Evolutionary conservation across 345 rosid species (phyloP), one percentile per base, ranked within the genome.

Genomic region (Nephelium lappaceum): DNA sequence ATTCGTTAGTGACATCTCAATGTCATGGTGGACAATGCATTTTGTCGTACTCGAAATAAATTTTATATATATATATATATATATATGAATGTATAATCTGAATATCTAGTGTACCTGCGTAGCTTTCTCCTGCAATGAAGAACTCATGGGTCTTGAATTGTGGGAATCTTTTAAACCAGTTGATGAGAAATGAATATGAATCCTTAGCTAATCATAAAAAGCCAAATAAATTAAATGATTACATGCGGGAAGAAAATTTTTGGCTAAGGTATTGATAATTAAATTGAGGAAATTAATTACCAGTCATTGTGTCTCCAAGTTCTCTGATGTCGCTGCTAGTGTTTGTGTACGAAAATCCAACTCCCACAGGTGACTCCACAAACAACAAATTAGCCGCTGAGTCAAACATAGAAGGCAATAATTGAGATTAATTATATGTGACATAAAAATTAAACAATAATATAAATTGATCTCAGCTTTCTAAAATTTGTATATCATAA

Each of bases 71-170:
- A 45, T 3, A 45, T 45, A 45, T 3, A 45, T 45, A 5, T 11
- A 45, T 45, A 45, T 2, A 45, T 5, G 11, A 45, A 7, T 5
- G 4, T 1, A 2, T 45, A 45, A 45, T 45, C 51, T 45, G 8
- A 45, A 45, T 45, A 5, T 7, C 51, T 45, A 45, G 11, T 19
- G 23, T 81, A 91, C 95, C 93, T 60, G 88, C 95, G 27, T 91
- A 91, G 89, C 92, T 91, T 87, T 91, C 93, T 77, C 95, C 95
- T 19, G 90, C 63, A 66, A 90, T 87, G 85, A 83, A 86, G 80
- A 90, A 90, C 11, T 90, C 92, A 77, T 82, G 90, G 12, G 91
- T 83, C 73, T 86, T 87, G 85, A 69, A 90, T 62, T 91, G 93
- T 11, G 95, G 93, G 74, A 87, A 91, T 82, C 93, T 88, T 67